A percentile compares a stretch with the other conserved stretches of the same genome.
These are phyloP conservation scores for Debaryomycetaceae sp. DNA, from an alignment of 1,139 yeast species.

Conservation along the genomic window DNA sequence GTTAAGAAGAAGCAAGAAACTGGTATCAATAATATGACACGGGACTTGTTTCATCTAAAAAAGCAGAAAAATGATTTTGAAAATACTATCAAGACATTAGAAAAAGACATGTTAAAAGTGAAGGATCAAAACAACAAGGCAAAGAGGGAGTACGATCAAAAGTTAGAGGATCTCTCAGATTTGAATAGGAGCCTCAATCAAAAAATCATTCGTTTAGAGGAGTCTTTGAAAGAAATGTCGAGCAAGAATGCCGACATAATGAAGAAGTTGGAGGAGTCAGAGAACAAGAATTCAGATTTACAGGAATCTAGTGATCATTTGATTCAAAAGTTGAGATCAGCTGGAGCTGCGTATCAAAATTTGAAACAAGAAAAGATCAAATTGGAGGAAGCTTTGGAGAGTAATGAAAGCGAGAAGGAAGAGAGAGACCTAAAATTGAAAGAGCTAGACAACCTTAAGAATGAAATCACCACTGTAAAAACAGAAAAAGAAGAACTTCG, in stretches of 20 bases:
- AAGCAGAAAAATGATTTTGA: constrained; percentile 57
- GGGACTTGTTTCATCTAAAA: constrained; percentile 68
- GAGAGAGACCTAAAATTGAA: constrained; percentile 10
- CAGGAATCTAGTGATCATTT: constrained; percentile 34
- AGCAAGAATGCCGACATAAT: constrained; percentile 11
- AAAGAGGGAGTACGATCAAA: constrained; percentile 19
- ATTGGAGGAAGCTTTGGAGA: constrained; percentile 11
- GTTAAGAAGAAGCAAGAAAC: constrained; percentile 73
- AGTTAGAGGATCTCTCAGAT: constrained; percentile 18
- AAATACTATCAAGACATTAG: constrained; percentile 32
- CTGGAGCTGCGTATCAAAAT: constrained; percentile 43
- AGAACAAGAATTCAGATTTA: constrained; percentile 22
- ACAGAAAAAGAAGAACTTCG: neutral
- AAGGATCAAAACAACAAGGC: constrained; percentile 17
- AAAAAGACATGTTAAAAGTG: constrained; percentile 36
- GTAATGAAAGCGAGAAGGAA: constrained; percentile 3
- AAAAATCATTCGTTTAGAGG: constrained; percentile 21
- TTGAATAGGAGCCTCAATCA: constrained; percentile 20
- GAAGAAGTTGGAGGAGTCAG: constrained; percentile 16
- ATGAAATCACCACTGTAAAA: constrained; percentile 17
- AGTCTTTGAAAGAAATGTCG: constrained; percentile 10
- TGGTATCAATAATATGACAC: constrained; percentile 87
- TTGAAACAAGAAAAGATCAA: constrained; percentile 24
- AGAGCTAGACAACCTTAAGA: constrained; percentile 4
- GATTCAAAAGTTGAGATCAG: constrained; percentile 45